Evolutionary conservation across 163 green algal species (phyloP), one percentile per base, ranked within the genome.

Genomic region (Scenedesmus sp.): DNA sequence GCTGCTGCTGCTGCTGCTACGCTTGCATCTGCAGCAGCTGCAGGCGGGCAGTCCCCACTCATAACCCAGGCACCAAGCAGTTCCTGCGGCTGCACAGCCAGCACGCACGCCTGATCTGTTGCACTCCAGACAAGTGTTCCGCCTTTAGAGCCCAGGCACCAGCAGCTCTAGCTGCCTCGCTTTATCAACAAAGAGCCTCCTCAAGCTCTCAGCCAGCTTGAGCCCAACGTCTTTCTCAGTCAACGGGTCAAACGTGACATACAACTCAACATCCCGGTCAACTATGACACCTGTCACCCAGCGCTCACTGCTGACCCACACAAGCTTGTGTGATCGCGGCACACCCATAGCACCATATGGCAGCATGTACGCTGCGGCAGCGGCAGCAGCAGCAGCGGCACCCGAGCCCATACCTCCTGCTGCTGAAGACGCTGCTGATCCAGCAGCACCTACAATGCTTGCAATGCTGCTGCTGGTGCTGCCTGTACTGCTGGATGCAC

Each of bases 191-290:
- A 96, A 89, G 84, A 90, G 93, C 33, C 65, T 72, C 44, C 78
- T 56, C 70, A 96, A 81, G n/a, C 78, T 65, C 49, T 93, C 88
- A 4, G 68, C 82, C 30, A 94, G 30, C n/a, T 84, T 53, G 43
- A 91, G 53, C 24, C 92, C 94, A 33, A 90, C 88, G 13, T 87
- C 87, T 37, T 92, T 85, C 3, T 91, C 89, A 3, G 90, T 87
- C 37, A 95, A 33, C 2, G 90, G 91, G 53, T 96, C 94, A 42
- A 95, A 88, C 13, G 88, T 87, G 30, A 95, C 65, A 84, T 94
- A 96, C 1, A 96, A 82, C 93, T 96, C 94, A 18, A 92, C 84
- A 16, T 95, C 91, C 10, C 78, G 35, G 26, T 85, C 94, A 42
- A 95, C 59, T 61, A 96, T 78, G 0, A 89, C 65, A 61, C 91